These are phyloP conservation scores for Vigna hirtella DNA, from an alignment of 306 rosid genomes.

Conservation along the genomic window DNA sequence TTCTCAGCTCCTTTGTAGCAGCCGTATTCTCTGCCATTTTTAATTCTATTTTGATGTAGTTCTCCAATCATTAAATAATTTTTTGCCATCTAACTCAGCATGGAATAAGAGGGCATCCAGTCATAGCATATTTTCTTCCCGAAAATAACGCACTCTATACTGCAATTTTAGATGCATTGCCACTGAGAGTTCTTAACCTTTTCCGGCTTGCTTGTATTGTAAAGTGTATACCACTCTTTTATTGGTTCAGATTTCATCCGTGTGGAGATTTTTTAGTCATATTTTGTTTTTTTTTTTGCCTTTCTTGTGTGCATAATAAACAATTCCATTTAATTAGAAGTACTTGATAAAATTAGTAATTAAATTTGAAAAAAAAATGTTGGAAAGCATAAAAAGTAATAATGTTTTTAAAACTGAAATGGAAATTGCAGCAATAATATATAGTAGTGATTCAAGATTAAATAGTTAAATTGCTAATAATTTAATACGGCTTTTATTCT, in stretches of 20 bases:
- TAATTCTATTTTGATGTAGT: constrained; percentile 1
- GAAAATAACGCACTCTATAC: constrained; percentile 9
- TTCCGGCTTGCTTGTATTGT: constrained; percentile 7
- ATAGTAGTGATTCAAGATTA: no score
- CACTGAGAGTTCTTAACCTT: neutral
- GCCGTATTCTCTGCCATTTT: constrained; percentile 12
- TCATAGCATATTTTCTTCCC: constrained; percentile 13
- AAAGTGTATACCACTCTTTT: neutral
- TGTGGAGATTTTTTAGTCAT: neutral
- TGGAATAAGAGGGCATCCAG: neutral
- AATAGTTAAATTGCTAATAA: no score
- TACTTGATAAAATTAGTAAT: no score
- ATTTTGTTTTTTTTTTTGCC: no score
- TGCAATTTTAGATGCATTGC: constrained; percentile 25
- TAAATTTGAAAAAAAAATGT: no score
- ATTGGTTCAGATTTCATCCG: neutral
- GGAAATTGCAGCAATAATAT: no score
- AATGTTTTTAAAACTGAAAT: no score
- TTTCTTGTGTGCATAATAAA: no score
- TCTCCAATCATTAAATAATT: constrained; percentile 1
- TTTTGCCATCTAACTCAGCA: constrained; percentile 1
- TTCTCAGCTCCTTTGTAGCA: constrained; percentile 74
- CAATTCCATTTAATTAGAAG: no score
- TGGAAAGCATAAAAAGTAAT: no score
- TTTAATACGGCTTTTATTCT: no score